Conservation (phyloP, 495 filamentous ascomycete species). For the Elaphomyces granulatus region DNA sequence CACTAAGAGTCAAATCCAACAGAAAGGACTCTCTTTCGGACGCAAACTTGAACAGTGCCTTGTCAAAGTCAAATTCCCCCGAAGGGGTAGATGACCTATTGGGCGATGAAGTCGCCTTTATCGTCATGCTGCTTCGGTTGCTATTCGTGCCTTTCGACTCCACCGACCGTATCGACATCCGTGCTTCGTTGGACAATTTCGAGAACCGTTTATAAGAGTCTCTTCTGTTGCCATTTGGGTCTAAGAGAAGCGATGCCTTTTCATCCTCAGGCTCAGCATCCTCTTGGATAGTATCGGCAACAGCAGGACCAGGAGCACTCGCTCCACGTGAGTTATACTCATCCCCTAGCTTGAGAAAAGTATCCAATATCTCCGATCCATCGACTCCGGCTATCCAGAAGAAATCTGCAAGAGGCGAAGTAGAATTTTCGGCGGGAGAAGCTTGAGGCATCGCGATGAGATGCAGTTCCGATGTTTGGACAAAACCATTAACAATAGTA, state of each 20-base stretch:
- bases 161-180: slow-evolving; percentile 50
- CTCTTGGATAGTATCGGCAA: slow-evolving; percentile 73
- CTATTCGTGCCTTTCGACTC: slow-evolving; percentile 55
- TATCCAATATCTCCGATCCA: slow-evolving; percentile 40
- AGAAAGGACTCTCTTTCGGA: slow-evolving; percentile 86
- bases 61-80: slow-evolving; percentile 78
- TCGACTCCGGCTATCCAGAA: slow-evolving; percentile 97
- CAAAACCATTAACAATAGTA: background rate
- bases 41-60: slow-evolving; percentile 84
- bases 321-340: slow-evolving; percentile 35
- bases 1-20: slow-evolving; percentile 80
- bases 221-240: slow-evolving; percentile 44
- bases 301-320: slow-evolving; percentile 34
- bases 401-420: slow-evolving; percentile 85
- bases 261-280: slow-evolving; percentile 51
- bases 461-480: background rate
- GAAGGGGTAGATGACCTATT: slow-evolving; percentile 17
- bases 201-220: slow-evolving; percentile 54
- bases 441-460: slow-evolving; percentile 10
- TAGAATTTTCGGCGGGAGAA: slow-evolving; percentile 28
- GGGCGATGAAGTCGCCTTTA: slow-evolving; percentile 39
- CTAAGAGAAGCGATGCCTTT: slow-evolving; percentile 29
- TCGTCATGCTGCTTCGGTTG: slow-evolving; percentile 80
- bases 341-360: slow-evolving; percentile 34
- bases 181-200: slow-evolving; percentile 44